A percentile compares a stretch with the other conserved stretches of the same genome.
phyloP scores from a whole-genome alignment of 441 rosid genomes.

The Bocquillonia castaneifolia region DNA sequence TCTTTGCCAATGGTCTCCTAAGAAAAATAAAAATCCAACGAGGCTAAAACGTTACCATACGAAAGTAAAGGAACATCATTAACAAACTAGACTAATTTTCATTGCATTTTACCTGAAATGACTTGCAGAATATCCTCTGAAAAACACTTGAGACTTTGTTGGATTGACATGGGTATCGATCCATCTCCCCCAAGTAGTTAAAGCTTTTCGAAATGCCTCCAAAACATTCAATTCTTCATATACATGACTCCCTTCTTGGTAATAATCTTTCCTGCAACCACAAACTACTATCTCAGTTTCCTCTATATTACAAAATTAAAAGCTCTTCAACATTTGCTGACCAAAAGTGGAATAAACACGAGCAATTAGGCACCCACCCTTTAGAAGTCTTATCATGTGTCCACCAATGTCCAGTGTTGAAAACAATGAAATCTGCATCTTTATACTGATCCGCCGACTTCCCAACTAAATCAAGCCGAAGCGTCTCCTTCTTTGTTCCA shows the following conservation, averaged over 20 bases:
- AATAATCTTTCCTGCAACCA: constrained; percentile 73
- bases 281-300: constrained; percentile 6
- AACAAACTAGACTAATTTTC: neutral
- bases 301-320: neutral
- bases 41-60: no score
- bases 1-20: neutral
- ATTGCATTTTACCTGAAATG: constrained; percentile 64
- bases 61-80: neutral
- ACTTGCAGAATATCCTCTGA: constrained; percentile 82
- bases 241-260: constrained; percentile 85
- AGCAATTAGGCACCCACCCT: constrained; percentile 48
- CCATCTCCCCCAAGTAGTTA: constrained; percentile 92
- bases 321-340: neutral
- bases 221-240: constrained; percentile 65
- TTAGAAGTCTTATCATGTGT: constrained; percentile 89
- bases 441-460: constrained; percentile 61
- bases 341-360: no score
- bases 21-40: no score
- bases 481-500: constrained; percentile 61
- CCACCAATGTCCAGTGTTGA: constrained; percentile 99
- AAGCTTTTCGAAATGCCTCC: constrained; percentile 81
- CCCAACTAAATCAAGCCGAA: constrained; percentile 75
- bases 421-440: constrained; percentile 64
- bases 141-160: constrained; percentile 56
- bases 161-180: constrained; percentile 70